phyloP scores from a whole-genome alignment of 2,329 filamentous ascomycete genomes.

The Coleophoma cylindrospora region DNA sequence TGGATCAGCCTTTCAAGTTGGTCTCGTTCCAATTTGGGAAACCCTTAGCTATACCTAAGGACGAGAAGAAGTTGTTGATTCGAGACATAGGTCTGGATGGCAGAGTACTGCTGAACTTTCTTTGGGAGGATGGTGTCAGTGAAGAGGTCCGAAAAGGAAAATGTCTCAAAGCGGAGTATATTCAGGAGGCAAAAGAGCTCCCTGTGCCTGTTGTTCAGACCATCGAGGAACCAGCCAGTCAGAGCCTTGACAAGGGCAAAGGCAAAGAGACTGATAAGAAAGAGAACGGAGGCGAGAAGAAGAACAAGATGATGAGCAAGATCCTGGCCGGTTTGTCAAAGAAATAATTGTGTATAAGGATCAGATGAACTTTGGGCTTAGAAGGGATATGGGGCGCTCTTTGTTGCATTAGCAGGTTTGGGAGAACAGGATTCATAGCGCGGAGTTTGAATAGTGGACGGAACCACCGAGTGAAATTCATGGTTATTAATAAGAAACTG shows the following conservation, averaged over 20 bases:
- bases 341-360: background rate
- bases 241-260: constrained; percentile 25
- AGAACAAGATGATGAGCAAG: constrained; percentile 21
- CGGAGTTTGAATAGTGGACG: background rate
- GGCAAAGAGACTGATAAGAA: constrained; percentile 18
- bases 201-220: constrained; percentile 54
- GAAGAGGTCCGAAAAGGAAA: constrained; percentile 43
- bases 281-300: constrained; percentile 29
- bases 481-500: too few relatives aligned
- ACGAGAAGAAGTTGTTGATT: constrained; percentile 56
- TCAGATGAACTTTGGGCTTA: too few relatives aligned
- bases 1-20: constrained; percentile 66
- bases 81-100: constrained; percentile 65
- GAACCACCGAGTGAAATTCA: too few relatives aligned
- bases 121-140: constrained; percentile 65
- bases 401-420: background rate
- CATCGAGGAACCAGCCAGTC: constrained; percentile 33
- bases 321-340: constrained; percentile 27
- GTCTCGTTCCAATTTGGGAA: constrained; percentile 31
- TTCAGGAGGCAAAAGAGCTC: constrained; percentile 60
- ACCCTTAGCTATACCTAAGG: constrained; percentile 32
- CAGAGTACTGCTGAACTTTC: constrained; percentile 68
- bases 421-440: background rate
- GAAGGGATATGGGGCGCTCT: too few relatives aligned
- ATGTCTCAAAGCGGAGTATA: constrained; percentile 36